Evolutionary conservation across 345 rosid genomes (phyloP), one percentile per base, ranked within the genome.

Genomic region (Ceriops tagal): DNA sequence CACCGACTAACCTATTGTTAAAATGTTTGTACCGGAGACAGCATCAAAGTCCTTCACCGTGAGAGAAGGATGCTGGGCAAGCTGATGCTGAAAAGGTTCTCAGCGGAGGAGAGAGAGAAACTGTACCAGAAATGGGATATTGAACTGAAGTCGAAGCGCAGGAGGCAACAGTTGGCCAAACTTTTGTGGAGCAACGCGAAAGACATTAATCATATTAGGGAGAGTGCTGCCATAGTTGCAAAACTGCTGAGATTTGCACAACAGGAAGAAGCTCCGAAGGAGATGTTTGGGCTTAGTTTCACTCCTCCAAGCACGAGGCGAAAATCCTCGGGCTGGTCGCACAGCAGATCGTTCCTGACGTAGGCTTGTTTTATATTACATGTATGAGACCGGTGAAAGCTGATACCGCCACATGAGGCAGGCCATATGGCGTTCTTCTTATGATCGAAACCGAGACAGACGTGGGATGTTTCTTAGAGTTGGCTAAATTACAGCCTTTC

Each of bases 201-300:
- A 57, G 97, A 95, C 62, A 77, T 77, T 72, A 78, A 66, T 74
- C 97, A 80, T 58, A 73, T 87, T 16, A 75, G 21, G 0, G 96
- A 92, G 71, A 95, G 99, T 22, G 93, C 96, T 28, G 71, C 89
- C 0, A 75, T 95, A 30, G 86, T 95, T 27, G 96, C 96, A 1
- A 95, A 92, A 82, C 84, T 95, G 52, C 83, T 86, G 22, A 83
- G 87, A 74, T 88, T 95, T 58, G 86, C 86, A 8, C 96, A 90
- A 69, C 93, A 92, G 65, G 99, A 96, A 31, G 78, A 81, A 37
- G 93, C 88, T 52, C 82, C 87, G 27, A 92, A 92, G 81, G 96
- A 86, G 76, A 92, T 88, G 96, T 87, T 92, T 62, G 96, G 99
- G 9, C 90, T 92, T 58, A 92, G 93, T 79, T 92, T 95, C 80